Conservation (phyloP, 257 asterid genomes). For the Capsicum chinense region DNA sequence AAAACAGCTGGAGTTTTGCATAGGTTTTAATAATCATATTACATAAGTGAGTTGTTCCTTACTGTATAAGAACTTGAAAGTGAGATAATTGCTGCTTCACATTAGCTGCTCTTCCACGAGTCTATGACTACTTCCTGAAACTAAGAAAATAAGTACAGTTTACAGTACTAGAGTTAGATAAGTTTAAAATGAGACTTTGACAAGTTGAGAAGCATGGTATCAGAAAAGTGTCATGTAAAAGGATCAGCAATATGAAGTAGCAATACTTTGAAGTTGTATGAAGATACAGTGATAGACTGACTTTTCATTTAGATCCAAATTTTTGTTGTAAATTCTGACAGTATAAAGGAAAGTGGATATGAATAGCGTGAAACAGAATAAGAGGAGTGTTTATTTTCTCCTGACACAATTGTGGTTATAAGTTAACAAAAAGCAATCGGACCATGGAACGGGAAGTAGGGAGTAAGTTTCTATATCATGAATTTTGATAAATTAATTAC, state of each 20-base stretch:
- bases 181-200: neutral
- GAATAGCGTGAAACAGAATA: neutral
- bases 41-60: neutral
- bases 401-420: neutral
- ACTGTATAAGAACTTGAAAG: neutral
- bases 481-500: neutral
- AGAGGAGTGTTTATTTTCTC: neutral
- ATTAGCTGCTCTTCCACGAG: neutral
- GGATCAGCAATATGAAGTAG: neutral
- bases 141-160: neutral
- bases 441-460: neutral
- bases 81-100: neutral
- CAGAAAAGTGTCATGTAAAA: neutral
- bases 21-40: neutral
- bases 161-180: neutral
- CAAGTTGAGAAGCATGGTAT: neutral
- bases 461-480: neutral
- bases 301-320: slow-evolving; percentile 9
- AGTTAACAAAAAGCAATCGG: neutral
- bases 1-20: neutral
- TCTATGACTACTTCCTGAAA: neutral
- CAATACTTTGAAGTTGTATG: neutral
- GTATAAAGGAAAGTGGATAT: neutral
- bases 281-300: neutral
- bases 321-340: neutral